These are phyloP conservation scores for Naganishia sp. DNA, from an alignment of 1,284 basidiomycete species.

Conservation along the genomic window DNA sequence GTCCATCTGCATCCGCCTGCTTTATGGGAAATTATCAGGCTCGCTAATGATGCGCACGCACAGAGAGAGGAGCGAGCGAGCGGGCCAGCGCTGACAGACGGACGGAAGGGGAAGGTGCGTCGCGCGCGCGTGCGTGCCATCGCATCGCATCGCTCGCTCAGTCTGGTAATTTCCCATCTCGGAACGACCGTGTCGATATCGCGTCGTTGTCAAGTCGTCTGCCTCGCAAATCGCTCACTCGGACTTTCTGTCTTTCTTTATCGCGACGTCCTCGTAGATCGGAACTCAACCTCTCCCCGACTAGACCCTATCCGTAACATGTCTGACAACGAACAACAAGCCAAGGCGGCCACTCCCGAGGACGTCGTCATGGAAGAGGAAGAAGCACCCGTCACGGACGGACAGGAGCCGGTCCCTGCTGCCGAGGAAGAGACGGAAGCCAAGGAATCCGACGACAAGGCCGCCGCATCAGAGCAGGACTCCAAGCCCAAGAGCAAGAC, in stretches of 20 bases:
- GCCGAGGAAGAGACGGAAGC: conserved; percentile 10
- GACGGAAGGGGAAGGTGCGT: conserved; percentile 20
- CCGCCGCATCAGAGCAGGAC: conserved; percentile 10
- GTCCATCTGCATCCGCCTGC: no score
- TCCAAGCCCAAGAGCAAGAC: conserved; percentile 31
- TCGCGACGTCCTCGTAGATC: background rate
- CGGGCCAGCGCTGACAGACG: background rate
- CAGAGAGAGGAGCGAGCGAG: conserved; percentile 6
- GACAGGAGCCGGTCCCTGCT: conserved; percentile 5
- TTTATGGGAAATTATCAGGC: conserved; percentile 10
- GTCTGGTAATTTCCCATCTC: conserved; percentile 17
- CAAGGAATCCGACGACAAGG: conserved; percentile 14
- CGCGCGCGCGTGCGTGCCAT: background rate
- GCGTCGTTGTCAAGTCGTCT: conserved; percentile 10
- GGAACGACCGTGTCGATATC: background rate
- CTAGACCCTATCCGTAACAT: conserved; percentile 8
- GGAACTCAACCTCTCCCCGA: background rate
- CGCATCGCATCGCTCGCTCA: background rate
- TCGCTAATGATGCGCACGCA: conserved; percentile 16
- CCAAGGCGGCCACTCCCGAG: conserved; percentile 23
- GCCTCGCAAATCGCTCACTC: background rate
- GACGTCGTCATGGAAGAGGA: conserved; percentile 29
- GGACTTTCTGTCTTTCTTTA: background rate
- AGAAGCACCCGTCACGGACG: conserved; percentile 3
- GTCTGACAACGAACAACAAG: conserved; percentile 27